phyloP scores from a whole-genome alignment of 2,329 filamentous ascomycete genomes.

The Penicillium hordei region DNA sequence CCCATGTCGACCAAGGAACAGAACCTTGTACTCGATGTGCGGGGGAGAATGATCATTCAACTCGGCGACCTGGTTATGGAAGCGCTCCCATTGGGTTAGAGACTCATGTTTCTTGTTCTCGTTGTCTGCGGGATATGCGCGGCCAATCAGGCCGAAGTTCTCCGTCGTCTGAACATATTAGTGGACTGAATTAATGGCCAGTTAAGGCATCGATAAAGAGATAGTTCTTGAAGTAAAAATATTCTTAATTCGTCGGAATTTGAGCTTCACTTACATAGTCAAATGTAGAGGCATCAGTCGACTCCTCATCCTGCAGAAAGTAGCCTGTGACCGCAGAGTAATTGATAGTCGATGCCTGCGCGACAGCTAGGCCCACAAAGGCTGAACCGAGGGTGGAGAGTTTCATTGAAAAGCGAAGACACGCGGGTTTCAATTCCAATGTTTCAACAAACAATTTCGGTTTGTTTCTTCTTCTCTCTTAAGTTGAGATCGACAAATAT shows the following conservation, averaged over 20 bases:
- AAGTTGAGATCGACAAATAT: slow-evolving; percentile 14
- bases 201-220: not conserved
- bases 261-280: slow-evolving; percentile 43
- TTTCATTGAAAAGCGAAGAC: slow-evolving; percentile 23
- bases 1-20: slow-evolving; percentile 61
- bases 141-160: slow-evolving; percentile 53
- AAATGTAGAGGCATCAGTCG: slow-evolving; percentile 48
- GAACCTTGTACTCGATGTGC: slow-evolving; percentile 53
- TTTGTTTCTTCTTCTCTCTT: not conserved
- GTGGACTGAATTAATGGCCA: not conserved
- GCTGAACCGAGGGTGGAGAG: slow-evolving; percentile 74
- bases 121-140: slow-evolving; percentile 45
- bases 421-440: not conserved
- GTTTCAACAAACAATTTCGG: not conserved
- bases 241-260: not conserved
- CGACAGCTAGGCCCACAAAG: slow-evolving; percentile 70
- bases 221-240: not conserved
- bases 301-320: slow-evolving; percentile 50
- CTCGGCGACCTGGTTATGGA: slow-evolving; percentile 48
- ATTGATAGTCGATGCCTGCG: slow-evolving; percentile 41
- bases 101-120: slow-evolving; percentile 27
- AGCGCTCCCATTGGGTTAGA: slow-evolving; percentile 58
- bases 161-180: slow-evolving; percentile 33
- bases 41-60: slow-evolving; percentile 46
- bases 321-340: slow-evolving; percentile 49